A percentile compares a stretch with the other conserved stretches of the same genome.
phyloP scores from a whole-genome alignment of 805 yeast species.

The Kuraishia molischiana region DNA sequence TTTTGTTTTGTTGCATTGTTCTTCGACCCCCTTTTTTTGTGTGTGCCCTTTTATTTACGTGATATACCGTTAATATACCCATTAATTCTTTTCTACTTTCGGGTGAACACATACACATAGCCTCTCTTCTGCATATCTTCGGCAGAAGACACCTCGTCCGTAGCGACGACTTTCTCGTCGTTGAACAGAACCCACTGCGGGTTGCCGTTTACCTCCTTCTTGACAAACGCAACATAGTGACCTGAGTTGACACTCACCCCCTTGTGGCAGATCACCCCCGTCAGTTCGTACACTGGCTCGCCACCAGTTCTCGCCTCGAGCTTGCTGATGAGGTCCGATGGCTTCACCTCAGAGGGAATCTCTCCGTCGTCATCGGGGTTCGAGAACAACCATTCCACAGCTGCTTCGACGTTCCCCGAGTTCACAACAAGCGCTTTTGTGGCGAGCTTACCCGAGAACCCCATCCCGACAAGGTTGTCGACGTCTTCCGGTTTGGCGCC shows the following conservation, averaged over 20 bases:
- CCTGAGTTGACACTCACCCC: slow-evolving; percentile 88
- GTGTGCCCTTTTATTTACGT: too few relatives aligned
- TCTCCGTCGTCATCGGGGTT: slow-evolving; percentile 74
- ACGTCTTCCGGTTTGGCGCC: slow-evolving; percentile 29
- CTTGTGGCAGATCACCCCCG: slow-evolving; percentile 76
- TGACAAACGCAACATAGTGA: slow-evolving; percentile 77
- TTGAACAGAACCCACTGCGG: slow-evolving; percentile 70
- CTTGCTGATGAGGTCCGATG: slow-evolving; percentile 4
- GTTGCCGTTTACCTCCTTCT: slow-evolving; percentile 22
- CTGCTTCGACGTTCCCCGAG: slow-evolving; percentile 53
- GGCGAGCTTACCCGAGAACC: slow-evolving; percentile 59
- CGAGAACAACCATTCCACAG: slow-evolving; percentile 86
- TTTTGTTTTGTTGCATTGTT: too few relatives aligned
- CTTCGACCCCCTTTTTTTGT: too few relatives aligned
- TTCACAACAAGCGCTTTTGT: slow-evolving; percentile 59
- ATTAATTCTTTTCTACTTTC: neutral
- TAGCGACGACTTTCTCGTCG: slow-evolving; percentile 77
- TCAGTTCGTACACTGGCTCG: slow-evolving; percentile 33
- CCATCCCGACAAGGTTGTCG: slow-evolving; percentile 58
- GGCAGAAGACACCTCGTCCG: slow-evolving; percentile 27
- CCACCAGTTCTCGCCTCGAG: slow-evolving; percentile 1
- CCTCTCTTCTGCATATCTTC: slow-evolving; percentile 36
- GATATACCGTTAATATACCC: neutral
- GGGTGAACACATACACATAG: slow-evolving; percentile 34
- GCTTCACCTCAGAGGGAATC: slow-evolving; percentile 18